Evolutionary conservation across 139 green algal genomes (phyloP).

Genomic region (Volvox africanus): DNA sequence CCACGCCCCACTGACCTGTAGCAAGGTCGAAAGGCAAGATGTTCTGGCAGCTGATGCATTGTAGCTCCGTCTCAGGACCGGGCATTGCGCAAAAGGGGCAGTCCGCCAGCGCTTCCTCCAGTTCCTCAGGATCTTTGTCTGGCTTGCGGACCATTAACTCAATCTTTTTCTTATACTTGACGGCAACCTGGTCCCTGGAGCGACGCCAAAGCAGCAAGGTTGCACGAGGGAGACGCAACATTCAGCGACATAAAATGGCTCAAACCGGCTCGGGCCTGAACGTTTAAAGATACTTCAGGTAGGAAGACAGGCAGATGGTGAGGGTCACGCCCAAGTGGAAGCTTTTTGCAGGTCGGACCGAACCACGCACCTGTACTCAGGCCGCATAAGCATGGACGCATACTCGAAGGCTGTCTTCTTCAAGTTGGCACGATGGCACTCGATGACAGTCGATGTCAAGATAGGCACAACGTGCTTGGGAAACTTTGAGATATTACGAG

Average conservation of each 20-base stretch:
- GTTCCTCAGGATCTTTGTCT: conserved; percentile 73
- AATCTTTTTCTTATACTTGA: conserved; percentile 88
- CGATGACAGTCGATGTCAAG: conserved; percentile 89
- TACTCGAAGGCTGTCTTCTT: conserved; percentile 85
- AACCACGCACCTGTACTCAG: conserved; percentile 72
- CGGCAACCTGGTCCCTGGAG: conserved; percentile 61
- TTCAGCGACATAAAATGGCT: no score
- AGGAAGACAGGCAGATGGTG: no score
- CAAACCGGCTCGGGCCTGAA: no score
- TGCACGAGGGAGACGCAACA: no score
- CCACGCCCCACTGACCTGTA: conserved; percentile 52
- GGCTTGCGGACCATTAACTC: conserved; percentile 86
- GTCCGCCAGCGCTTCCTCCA: conserved; percentile 65
- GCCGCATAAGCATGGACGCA: conserved; percentile 82
- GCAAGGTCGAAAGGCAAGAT: conserved; percentile 80
- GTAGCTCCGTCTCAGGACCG: conserved; percentile 73
- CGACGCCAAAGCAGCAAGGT: neutral
- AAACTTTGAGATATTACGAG: conserved; percentile 60
- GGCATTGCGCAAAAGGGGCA: conserved; percentile 79
- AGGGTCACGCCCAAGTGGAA: no score
- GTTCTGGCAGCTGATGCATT: conserved; percentile 76
- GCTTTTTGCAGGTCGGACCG: no score
- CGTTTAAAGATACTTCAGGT: no score
- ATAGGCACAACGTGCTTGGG: conserved; percentile 87
- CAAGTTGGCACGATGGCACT: conserved; percentile 84